These are phyloP conservation scores for Sabuloglossum arenarium DNA, from an alignment of 495 filamentous ascomycete genomes.

Conservation along the genomic window DNA sequence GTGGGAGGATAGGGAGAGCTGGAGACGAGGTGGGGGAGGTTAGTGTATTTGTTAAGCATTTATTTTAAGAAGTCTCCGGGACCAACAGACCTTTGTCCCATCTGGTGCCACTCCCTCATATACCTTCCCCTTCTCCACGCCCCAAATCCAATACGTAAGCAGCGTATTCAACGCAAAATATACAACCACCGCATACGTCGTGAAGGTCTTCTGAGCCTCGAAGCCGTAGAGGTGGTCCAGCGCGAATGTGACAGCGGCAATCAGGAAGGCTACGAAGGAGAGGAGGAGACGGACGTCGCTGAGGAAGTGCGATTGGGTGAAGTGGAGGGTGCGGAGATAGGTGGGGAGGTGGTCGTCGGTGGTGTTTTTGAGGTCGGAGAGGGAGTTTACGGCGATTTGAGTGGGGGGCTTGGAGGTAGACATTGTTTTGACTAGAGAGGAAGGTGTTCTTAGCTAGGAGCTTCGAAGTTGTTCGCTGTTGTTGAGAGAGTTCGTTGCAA, in stretches of 20 bases:
- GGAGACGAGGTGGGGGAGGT: too few species aligned
- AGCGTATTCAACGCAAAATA: conserved; percentile 66
- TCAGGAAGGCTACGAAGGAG: conserved; percentile 62
- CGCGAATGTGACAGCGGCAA: conserved; percentile 65
- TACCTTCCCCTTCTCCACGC: conserved; percentile 59
- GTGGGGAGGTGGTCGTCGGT: conserved; percentile 86
- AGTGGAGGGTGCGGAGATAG: conserved; percentile 70
- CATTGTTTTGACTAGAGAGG: not conserved
- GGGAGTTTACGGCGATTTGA: conserved; percentile 46
- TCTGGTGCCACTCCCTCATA: conserved; percentile 36
- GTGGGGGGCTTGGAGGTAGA: conserved; percentile 6
- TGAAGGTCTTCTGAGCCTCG: conserved; percentile 56
- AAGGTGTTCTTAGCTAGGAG: not conserved
- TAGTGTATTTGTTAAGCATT: not conserved
- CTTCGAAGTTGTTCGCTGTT: too few species aligned
- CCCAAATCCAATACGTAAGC: conserved; percentile 73
- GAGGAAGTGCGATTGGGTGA: conserved; percentile 58
- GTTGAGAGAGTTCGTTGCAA: not conserved
- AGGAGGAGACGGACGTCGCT: conserved; percentile 63
- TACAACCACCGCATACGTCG: conserved; percentile 48
- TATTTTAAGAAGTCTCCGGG: too few species aligned
- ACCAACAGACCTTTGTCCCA: conserved; percentile 20
- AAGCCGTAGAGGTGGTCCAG: conserved; percentile 84
- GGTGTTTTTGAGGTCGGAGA: conserved; percentile 80
- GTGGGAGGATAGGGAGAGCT: conserved; percentile 47